phyloP scores from a whole-genome alignment of 2,329 filamentous ascomycete species.

The Kalmusia sp. region DNA sequence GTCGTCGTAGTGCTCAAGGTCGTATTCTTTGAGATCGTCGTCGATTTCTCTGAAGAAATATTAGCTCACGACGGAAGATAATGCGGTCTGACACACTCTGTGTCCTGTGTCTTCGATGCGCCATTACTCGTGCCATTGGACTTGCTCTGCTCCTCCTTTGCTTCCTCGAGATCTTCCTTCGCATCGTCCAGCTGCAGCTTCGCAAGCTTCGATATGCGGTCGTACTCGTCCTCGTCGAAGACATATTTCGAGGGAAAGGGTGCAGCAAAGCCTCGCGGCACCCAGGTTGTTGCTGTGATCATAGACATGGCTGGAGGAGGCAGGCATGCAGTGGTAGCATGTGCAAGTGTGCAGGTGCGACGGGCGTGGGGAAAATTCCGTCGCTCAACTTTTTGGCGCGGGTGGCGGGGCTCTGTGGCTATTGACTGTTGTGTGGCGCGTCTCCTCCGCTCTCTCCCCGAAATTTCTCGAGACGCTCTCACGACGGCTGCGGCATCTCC shows the following conservation, averaged over 20 bases:
- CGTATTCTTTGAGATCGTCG: conserved; percentile 93
- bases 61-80: too few relatives aligned
- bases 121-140: conserved; percentile 34
- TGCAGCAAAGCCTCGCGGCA: conserved; percentile 59
- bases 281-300: conserved; percentile 62
- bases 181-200: conserved; percentile 84
- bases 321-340: background rate
- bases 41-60: conserved; percentile 57
- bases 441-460: conserved; percentile 6
- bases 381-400: conserved; percentile 16
- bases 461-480: conserved; percentile 3
- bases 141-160: conserved; percentile 59
- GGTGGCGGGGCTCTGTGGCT: conserved; percentile 19
- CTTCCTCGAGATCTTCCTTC: conserved; percentile 72
- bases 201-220: conserved; percentile 58
- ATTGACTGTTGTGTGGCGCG: background rate
- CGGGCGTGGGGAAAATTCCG: conserved; percentile 20
- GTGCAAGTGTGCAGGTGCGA: conserved; percentile 13
- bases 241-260: conserved; percentile 58
- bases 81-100: conserved; percentile 19
- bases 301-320: conserved; percentile 57
- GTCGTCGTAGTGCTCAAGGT: conserved; percentile 94
- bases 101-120: conserved; percentile 24
- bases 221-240: conserved; percentile 60
- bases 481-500: background rate